Conservation (phyloP, 208 protist species). For the Naegleria fowleri region DNA sequence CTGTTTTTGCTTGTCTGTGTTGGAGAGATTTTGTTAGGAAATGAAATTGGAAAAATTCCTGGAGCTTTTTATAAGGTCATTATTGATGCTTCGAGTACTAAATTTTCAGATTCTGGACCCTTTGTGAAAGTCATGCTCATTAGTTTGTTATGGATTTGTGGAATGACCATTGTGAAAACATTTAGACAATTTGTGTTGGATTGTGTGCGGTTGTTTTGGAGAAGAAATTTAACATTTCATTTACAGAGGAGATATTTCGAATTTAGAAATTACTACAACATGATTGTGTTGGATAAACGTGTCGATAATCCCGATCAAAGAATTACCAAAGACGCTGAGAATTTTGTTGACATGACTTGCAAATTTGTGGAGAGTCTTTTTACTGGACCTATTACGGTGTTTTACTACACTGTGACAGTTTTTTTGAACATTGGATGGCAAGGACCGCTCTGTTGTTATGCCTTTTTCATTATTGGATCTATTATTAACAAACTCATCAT, state of each 20-base stretch:
- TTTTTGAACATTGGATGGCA: background rate
- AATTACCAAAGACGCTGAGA: conserved; percentile 14
- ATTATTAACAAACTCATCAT: conserved; percentile 1
- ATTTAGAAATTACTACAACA: background rate
- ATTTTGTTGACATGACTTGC: background rate
- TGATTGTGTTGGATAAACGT: background rate
- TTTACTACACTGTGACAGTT: background rate
- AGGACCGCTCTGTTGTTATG: background rate
- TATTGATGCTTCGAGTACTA: background rate
- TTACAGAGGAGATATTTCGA: background rate
- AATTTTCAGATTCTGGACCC: background rate
- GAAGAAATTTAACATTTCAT: background rate
- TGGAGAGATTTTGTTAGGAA: conserved; percentile 8
- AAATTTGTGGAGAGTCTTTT: background rate
- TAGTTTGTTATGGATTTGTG: background rate
- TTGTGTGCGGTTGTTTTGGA: background rate
- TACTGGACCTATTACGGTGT: background rate
- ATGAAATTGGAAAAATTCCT: background rate
- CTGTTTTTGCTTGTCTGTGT: background rate
- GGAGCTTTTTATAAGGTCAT: background rate
- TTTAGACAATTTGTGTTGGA: background rate
- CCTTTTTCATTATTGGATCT: background rate
- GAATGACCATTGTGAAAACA: background rate
- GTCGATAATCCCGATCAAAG: conserved; percentile 25
- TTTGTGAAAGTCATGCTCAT: background rate